Percentiles rank a stretch among this genome's conserved stretches.
phyloP scores from a whole-genome alignment of 1,284 basidiomycete genomes.

The Coriolopsis trogii region DNA sequence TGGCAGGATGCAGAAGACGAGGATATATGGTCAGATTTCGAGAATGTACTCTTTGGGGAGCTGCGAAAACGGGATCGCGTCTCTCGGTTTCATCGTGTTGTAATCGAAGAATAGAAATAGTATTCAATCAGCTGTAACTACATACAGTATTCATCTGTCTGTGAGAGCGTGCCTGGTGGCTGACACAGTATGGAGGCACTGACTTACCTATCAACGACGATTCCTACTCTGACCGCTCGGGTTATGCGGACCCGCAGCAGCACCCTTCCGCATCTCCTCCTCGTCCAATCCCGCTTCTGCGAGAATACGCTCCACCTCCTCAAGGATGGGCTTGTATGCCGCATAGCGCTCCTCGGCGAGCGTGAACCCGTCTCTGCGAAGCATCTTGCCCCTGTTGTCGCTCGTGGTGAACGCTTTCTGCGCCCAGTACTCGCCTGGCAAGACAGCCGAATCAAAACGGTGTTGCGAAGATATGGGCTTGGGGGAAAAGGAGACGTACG shows the following conservation, averaged over 20 bases:
- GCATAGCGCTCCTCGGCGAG: conserved; percentile 64
- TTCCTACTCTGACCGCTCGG: conserved; percentile 54
- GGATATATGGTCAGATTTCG: conserved; percentile 37
- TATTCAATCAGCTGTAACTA: neutral
- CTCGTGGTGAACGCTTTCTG: conserved; percentile 66
- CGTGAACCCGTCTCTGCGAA: conserved; percentile 80
- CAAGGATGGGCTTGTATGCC: conserved; percentile 77
- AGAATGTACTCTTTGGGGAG: conserved; percentile 37
- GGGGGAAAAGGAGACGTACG: conserved; percentile 45
- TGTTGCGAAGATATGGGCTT: no score
- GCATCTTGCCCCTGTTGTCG: conserved; percentile 78
- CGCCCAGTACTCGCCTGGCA: conserved; percentile 79
- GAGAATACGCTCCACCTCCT: conserved; percentile 85
- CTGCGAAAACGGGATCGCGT: conserved; percentile 34
- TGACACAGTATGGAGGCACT: no score
- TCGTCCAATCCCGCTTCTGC: conserved; percentile 87
- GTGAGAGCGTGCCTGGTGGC: no score
- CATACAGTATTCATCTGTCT: neutral
- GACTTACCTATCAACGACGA: conserved; percentile 41
- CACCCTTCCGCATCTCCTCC: conserved; percentile 70
- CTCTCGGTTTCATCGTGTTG: conserved; percentile 27
- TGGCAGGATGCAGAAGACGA: conserved; percentile 35
- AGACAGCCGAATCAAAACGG: no score
- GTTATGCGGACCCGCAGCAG: conserved; percentile 41
- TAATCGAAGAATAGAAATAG: neutral